These are phyloP conservation scores for Penicillium roqueforti DNA, from an alignment of 495 filamentous ascomycete genomes.

Conservation along the genomic window DNA sequence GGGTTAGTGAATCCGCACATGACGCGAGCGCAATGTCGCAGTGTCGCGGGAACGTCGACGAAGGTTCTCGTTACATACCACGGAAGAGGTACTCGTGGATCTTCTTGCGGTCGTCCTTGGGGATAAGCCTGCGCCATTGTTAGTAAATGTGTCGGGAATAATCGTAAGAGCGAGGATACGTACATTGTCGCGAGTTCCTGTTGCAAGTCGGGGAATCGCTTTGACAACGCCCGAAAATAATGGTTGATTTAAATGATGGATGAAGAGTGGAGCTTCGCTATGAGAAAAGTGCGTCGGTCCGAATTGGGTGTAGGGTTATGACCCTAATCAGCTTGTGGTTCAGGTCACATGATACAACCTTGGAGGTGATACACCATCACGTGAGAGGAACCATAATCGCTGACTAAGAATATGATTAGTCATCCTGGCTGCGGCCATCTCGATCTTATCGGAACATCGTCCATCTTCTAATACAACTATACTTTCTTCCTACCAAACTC, in stretches of 20 bases:
- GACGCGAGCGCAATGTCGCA: conserved; percentile 5
- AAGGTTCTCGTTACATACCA: conserved; percentile 50
- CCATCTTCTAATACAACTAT: background rate
- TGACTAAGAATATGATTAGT: background rate
- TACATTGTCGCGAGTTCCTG: conserved; percentile 60
- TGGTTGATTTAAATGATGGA: conserved; percentile 40
- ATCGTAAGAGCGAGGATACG: conserved; percentile 13
- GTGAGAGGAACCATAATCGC: background rate
- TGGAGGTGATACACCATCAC: background rate
- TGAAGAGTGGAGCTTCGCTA: conserved; percentile 37
- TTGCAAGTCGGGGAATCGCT: conserved; percentile 57
- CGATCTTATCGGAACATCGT: conserved; percentile 3
- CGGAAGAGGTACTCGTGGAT: conserved; percentile 99
- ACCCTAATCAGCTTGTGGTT: conserved; percentile 32
- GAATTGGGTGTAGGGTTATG: conserved; percentile 32
- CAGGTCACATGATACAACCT: conserved; percentile 17
- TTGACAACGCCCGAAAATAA: conserved; percentile 41
- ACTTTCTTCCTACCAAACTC: background rate
- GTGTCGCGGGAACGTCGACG: conserved; percentile 8
- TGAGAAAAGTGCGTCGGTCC: conserved; percentile 43
- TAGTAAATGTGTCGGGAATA: conserved; percentile 12
- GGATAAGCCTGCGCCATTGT: conserved; percentile 74
- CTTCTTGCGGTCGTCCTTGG: conserved; percentile 99
- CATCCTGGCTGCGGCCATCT: background rate
- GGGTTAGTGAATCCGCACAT: conserved; percentile 20